Percentiles rank a stretch among this genome's conserved stretches.
Evolutionary conservation across 768 basidiomycete species (phyloP).

Genomic region (Favolaschia claudopus): DNA sequence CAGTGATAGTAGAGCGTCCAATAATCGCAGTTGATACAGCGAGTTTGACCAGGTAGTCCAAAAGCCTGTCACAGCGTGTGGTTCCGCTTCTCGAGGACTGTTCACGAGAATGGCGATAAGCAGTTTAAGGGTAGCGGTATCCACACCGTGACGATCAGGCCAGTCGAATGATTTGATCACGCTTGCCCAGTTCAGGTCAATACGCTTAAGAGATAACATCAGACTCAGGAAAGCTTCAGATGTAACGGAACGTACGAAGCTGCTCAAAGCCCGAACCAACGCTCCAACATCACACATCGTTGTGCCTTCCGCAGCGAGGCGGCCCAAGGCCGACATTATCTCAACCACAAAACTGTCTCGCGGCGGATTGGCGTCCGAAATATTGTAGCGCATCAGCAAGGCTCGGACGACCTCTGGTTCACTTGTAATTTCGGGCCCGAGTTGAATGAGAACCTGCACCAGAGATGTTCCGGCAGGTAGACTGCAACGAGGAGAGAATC

Average conservation of each 20-base stretch:
- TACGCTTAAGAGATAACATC: conserved; percentile 52
- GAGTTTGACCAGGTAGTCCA: conserved; percentile 89
- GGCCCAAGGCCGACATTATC: conserved; percentile 70
- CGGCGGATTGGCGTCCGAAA: conserved; percentile 76
- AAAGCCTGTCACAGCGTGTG: conserved; percentile 84
- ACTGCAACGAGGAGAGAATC: conserved; percentile 45
- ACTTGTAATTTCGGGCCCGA: conserved; percentile 81
- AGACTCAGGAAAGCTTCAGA: conserved; percentile 2
- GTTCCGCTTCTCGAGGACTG: conserved; percentile 76
- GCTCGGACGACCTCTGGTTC: conserved; percentile 76
- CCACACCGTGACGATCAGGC: conserved; percentile 82
- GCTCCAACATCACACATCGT: conserved; percentile 77
- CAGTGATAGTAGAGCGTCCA: conserved; percentile 88
- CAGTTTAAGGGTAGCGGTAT: conserved; percentile 89
- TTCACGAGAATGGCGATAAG: conserved; percentile 88
- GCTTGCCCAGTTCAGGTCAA: conserved; percentile 77
- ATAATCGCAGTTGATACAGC: conserved; percentile 82
- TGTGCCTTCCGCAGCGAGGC: conserved; percentile 76
- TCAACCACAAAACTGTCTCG: conserved; percentile 76
- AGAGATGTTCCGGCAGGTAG: conserved; percentile 71
- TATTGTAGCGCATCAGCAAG: conserved; percentile 76
- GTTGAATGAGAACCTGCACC: conserved; percentile 76
- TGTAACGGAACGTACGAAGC: conserved; percentile 63
- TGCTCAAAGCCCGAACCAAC: conserved; percentile 74
- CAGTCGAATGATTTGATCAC: conserved; percentile 89